phyloP scores from a whole-genome alignment of 2,329 filamentous ascomycete species.

The Sporothrix curviconia region DNA sequence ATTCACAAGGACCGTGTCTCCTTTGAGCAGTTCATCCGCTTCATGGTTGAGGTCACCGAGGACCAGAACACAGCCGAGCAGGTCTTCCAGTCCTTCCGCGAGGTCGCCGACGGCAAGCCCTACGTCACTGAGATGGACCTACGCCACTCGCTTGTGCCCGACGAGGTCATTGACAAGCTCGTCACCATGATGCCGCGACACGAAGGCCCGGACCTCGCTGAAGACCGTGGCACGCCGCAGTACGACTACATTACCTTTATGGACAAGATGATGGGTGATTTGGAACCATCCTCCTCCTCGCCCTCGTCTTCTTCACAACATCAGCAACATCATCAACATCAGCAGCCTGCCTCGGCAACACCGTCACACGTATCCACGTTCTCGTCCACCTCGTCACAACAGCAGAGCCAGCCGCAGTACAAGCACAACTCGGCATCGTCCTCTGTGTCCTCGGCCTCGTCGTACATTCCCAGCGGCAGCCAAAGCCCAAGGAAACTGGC shows the following conservation, averaged over 20 bases:
- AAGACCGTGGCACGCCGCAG: slow-evolving; percentile 77
- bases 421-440: slow-evolving; percentile 12
- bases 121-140: slow-evolving; percentile 98
- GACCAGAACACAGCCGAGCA: slow-evolving; percentile 98
- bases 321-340: no score
- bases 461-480: slow-evolving; percentile 5
- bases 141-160: slow-evolving; percentile 87
- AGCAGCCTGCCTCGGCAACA: background rate
- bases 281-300: slow-evolving; percentile 21
- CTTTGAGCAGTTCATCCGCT: slow-evolving; percentile 97
- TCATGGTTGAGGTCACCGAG: slow-evolving; percentile 99
- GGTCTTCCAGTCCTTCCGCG: slow-evolving; percentile 94
- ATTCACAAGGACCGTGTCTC: slow-evolving; percentile 65
- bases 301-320: no score
- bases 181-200: slow-evolving; percentile 80
- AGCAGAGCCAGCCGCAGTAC: background rate
- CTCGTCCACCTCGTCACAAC: slow-evolving; percentile 1
- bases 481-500: slow-evolving; percentile 9
- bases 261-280: slow-evolving; percentile 65
- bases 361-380: slow-evolving; percentile 3
- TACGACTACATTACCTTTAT: slow-evolving; percentile 98
- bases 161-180: slow-evolving; percentile 93
- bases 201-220: slow-evolving; percentile 73
- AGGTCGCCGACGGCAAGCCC: slow-evolving; percentile 96
- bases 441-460: slow-evolving; percentile 10